Evolutionary conservation across 306 rosid genomes (phyloP).

Genomic region (Vigna mungo): DNA sequence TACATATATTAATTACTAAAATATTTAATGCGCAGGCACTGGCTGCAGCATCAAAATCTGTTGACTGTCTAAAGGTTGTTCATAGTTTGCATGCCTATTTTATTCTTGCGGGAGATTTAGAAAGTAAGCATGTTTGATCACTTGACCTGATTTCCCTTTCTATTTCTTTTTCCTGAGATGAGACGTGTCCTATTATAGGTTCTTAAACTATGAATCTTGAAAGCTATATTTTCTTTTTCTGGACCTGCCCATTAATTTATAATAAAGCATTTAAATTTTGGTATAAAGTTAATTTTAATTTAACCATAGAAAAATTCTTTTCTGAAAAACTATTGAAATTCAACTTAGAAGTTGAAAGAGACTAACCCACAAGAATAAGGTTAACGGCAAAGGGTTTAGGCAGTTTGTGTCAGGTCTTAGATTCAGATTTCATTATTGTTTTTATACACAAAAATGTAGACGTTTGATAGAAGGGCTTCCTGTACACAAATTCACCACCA

Average conservation of each 20-base stretch:
- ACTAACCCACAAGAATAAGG: too few relatives aligned
- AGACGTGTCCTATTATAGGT: slow-evolving; percentile 26
- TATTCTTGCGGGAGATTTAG: slow-evolving; percentile 76
- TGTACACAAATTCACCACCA: too few relatives aligned
- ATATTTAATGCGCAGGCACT: slow-evolving; percentile 71
- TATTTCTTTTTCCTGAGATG: slow-evolving; percentile 32
- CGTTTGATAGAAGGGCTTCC: too few relatives aligned
- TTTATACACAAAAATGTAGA: background rate
- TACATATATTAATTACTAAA: slow-evolving; percentile 40
- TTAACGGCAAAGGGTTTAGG: too few relatives aligned
- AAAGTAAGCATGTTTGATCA: slow-evolving; percentile 64
- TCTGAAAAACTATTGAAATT: too few relatives aligned
- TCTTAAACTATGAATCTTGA: slow-evolving; percentile 23
- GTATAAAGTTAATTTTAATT: too few relatives aligned
- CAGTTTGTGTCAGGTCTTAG: too few relatives aligned
- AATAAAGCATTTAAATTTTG: too few relatives aligned
- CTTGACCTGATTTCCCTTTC: slow-evolving; percentile 32
- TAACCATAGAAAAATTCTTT: too few relatives aligned
- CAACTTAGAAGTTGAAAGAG: too few relatives aligned
- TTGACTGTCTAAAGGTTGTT: slow-evolving; percentile 73
- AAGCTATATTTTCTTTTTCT: slow-evolving; percentile 17
- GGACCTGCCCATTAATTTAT: background rate
- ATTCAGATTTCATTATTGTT: too few relatives aligned
- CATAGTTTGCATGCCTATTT: slow-evolving; percentile 93
- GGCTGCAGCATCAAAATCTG: slow-evolving; percentile 95